These are phyloP conservation scores for Vanilla planifolia DNA, from an alignment of 106 monocot species.

Conservation along the genomic window DNA sequence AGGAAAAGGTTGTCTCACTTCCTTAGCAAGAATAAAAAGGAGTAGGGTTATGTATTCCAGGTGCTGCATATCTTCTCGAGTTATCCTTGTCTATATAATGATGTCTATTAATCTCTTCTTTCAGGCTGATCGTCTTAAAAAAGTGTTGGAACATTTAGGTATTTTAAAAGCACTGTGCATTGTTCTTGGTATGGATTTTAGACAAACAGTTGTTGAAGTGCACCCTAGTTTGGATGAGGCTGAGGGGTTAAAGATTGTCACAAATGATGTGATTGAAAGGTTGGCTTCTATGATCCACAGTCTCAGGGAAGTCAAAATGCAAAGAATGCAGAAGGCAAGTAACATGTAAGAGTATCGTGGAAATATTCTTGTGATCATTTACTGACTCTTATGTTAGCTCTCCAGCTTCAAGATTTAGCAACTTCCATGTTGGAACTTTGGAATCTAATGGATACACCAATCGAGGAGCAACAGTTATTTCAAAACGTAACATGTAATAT, in stretches of 20 bases:
- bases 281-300: conserved; percentile 36
- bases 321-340: conserved; percentile 92
- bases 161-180: conserved; percentile 51
- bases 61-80: neutral
- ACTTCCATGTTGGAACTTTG: conserved; percentile 51
- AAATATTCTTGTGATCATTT: too few species aligned
- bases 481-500: conserved; percentile 55
- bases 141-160: conserved; percentile 51
- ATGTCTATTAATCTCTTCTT: neutral
- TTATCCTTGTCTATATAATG: neutral
- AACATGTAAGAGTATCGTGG: neutral
- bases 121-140: conserved; percentile 56
- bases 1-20: conserved; percentile 57
- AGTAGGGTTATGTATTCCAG: neutral
- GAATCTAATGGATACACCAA: conserved; percentile 69
- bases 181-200: conserved; percentile 83
- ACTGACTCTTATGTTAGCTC: too few species aligned
- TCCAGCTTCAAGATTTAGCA: conserved; percentile 71
- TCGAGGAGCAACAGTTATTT: conserved; percentile 60
- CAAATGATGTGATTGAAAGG: conserved; percentile 50
- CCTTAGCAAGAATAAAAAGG: neutral
- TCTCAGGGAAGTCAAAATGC: conserved; percentile 63
- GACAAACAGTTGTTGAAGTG: conserved; percentile 34
- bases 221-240: conserved; percentile 62
- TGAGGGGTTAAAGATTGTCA: conserved; percentile 47